phyloP scores from a whole-genome alignment of 768 basidiomycete genomes.

The Pholiota conissans region DNA sequence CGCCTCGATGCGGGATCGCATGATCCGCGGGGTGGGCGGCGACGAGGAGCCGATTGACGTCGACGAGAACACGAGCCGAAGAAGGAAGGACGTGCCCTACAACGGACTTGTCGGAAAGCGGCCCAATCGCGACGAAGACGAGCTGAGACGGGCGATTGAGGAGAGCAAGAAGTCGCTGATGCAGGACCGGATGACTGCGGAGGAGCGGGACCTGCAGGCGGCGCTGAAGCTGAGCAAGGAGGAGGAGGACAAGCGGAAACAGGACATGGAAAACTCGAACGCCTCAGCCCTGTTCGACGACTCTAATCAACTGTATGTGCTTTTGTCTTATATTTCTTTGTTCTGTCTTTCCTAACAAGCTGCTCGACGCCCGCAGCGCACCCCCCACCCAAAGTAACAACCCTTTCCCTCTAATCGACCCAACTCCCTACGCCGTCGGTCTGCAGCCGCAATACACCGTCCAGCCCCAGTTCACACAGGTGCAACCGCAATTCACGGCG shows the following conservation, averaged over 20 bases:
- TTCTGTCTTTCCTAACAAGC: neutral
- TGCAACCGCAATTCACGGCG: constrained; percentile 86
- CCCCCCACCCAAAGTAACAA: constrained; percentile 40
- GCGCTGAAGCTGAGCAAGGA: constrained; percentile 88
- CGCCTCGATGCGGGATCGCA: constrained; percentile 92
- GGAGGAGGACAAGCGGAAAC: constrained; percentile 79
- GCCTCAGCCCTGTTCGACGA: constrained; percentile 84
- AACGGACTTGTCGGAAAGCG: constrained; percentile 28
- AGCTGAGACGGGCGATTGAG: constrained; percentile 83
- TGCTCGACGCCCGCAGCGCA: constrained; percentile 29
- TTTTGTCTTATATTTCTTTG: neutral
- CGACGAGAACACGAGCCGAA: constrained; percentile 46
- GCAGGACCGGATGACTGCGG: constrained; percentile 68
- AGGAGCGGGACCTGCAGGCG: constrained; percentile 81
- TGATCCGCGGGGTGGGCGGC: constrained; percentile 65
- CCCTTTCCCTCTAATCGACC: constrained; percentile 64
- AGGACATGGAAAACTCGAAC: constrained; percentile 73
- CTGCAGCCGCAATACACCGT: constrained; percentile 57
- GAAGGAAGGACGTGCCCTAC: constrained; percentile 16
- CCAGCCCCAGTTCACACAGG: constrained; percentile 74
- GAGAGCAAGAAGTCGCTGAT: constrained; percentile 78
- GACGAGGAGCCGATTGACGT: constrained; percentile 27
- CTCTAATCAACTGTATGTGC: constrained; percentile 69
- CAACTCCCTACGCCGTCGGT: constrained; percentile 57
- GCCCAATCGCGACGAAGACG: constrained; percentile 70